Base-by-base conservation (phyloP, 345 rosid genomes). In the Cardamine chenopodiifolia region DNA sequence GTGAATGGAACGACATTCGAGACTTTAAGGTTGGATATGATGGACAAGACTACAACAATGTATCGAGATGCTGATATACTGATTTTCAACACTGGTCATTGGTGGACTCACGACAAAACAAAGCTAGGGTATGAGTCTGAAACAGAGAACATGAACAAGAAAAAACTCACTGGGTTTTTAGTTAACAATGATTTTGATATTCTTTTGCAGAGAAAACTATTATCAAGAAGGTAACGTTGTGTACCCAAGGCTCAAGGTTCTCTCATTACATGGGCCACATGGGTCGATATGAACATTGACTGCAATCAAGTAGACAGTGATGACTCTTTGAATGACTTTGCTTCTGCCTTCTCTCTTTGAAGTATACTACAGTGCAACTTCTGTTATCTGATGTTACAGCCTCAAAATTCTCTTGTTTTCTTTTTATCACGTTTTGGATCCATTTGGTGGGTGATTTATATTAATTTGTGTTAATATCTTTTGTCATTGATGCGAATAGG, bases 101-200 rank as follows among this genome's bases (percentile, higher is more conserved):
- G 98, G 97, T 91, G 98, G 98, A 94, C 97, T 18, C 97, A 94
- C 35, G 98, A 91, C 71, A 94, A 94, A 86, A 94, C 97, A 32
- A 88, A 95, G 29, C 85, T 73, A 81, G 96, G 96, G 96, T 91
- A 78, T 59, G 37, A 29, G 11, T 59, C 39, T 59, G 11, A 40
- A 64, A 64, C 11, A 64, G 19, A 49, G 45, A 67, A 60, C 35
- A 2, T 35, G 4, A 62, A 26, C 68, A 3, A 58, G 32, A 67
- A 14, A 9, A 25, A 31, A 7, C 15, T 26, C 18, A 17, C 29
- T 3, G 6, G 49, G 34, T 49, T 48, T 35, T 48, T 34, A 58
- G 2, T 35, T 75, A 48, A 15, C 47, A 49, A 37, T 52, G 28
- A 11, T 26, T 64, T 64, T 65, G 61, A 26, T 71, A 54, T 70